These are phyloP conservation scores for Ophiostoma populinum DNA, from an alignment of 2,329 filamentous ascomycete genomes.

Conservation along the genomic window DNA sequence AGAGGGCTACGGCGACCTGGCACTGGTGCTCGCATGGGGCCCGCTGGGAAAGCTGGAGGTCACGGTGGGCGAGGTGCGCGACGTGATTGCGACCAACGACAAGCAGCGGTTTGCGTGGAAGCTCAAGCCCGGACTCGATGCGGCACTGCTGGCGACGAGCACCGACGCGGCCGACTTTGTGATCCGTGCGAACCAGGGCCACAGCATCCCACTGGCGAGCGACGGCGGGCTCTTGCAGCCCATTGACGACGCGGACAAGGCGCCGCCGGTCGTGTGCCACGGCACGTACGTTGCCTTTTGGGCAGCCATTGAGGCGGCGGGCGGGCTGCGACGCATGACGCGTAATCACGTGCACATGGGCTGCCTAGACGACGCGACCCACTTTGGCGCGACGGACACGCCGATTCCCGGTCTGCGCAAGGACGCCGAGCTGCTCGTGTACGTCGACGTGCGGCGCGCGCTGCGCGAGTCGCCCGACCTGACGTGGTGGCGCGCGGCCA, in stretches of 20 bases:
- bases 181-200: conserved; percentile 91
- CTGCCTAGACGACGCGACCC: background rate
- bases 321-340: conserved; percentile 65
- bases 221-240: conserved; percentile 47
- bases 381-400: background rate
- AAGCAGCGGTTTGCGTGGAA: conserved; percentile 85
- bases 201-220: conserved; percentile 58
- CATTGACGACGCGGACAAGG: conserved; percentile 39
- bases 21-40: conserved; percentile 37
- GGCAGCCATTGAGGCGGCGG: conserved; percentile 53
- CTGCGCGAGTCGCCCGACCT: conserved; percentile 37
- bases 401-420: conserved; percentile 58
- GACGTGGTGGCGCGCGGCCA: conserved; percentile 64
- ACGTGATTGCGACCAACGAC: conserved; percentile 56
- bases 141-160: conserved; percentile 10
- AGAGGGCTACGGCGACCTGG: conserved; percentile 41
- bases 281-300: conserved; percentile 78
- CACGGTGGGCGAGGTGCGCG: conserved; percentile 56
- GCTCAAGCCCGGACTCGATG: conserved; percentile 20
- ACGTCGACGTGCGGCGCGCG: conserved; percentile 53
- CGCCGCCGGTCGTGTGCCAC: conserved; percentile 60
- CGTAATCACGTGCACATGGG: conserved; percentile 86
- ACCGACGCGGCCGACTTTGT: conserved; percentile 45
- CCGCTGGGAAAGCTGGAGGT: conserved; percentile 51
- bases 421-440: conserved; percentile 62